Conservation (phyloP, 208 protist species). For the Hexamita inflata region DNA sequence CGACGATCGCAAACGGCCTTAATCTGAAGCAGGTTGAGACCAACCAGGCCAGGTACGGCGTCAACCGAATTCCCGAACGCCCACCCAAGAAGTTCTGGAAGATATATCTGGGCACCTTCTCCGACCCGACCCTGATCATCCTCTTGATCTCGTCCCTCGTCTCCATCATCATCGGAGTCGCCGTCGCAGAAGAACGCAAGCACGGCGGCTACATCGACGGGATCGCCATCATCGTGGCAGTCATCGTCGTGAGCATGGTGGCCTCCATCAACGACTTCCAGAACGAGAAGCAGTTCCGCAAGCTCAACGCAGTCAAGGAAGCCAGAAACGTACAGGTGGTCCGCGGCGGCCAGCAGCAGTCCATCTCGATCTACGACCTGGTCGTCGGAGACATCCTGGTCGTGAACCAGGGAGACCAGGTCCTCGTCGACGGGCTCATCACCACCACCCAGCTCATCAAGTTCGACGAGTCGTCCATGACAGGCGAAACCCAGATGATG, state of each 20-base stretch:
- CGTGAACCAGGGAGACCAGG: conserved; percentile 62
- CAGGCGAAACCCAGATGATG: conserved; percentile 72
- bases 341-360: conserved; percentile 32
- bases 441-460: conserved; percentile 57
- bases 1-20: no score
- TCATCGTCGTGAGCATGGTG: conserved; percentile 71
- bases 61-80: no score
- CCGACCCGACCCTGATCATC: conserved; percentile 70
- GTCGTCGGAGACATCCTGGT: conserved; percentile 65
- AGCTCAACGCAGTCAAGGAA: conserved; percentile 69
- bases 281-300: conserved; percentile 75
- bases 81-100: conserved; percentile 57
- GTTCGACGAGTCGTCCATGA: conserved; percentile 68
- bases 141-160: conserved; percentile 68
- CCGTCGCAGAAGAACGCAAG: conserved; percentile 35
- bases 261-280: conserved; percentile 74
- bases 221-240: conserved; percentile 76
- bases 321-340: conserved; percentile 57
- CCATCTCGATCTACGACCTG: conserved; percentile 57
- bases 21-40: no score
- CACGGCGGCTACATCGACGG: conserved; percentile 83
- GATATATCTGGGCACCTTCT: conserved; percentile 59
- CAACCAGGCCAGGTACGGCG: no score
- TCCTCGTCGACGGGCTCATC: conserved; percentile 70
- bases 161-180: conserved; percentile 62